These are phyloP conservation scores for Rhynchosporium graminicola DNA, from an alignment of 2,329 filamentous ascomycete species.

Conservation along the genomic window DNA sequence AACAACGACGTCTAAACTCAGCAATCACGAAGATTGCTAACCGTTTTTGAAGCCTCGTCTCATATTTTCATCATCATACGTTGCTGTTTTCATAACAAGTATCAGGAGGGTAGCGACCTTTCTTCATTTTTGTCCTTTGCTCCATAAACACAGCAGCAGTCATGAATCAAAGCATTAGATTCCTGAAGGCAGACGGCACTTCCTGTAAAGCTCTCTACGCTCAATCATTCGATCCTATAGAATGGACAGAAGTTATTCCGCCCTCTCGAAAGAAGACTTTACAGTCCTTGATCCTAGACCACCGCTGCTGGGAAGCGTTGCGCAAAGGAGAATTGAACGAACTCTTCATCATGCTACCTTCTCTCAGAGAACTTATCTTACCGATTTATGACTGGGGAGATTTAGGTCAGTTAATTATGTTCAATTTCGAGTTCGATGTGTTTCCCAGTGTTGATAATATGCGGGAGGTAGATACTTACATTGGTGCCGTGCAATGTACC, in stretches of 20 bases:
- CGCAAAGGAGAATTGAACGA: slow-evolving; percentile 10
- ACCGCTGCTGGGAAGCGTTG: slow-evolving; percentile 11
- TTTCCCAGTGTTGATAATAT: no score
- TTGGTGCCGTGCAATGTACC: slow-evolving; percentile 12
- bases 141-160: not conserved
- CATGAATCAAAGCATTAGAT: slow-evolving; percentile 7
- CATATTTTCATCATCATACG: no score
- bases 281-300: slow-evolving; percentile 5
- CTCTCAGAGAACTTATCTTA: slow-evolving; percentile 7
- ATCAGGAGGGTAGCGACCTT: no score
- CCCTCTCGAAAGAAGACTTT: slow-evolving; percentile 8
- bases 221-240: slow-evolving; percentile 8
- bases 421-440: no score
- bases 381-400: slow-evolving; percentile 14
- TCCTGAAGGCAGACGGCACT: slow-evolving; percentile 14
- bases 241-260: slow-evolving; percentile 11
- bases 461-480: slow-evolving; percentile 3
- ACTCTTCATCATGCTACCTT: not conserved
- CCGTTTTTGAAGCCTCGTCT: no score
- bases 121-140: no score
- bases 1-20: no score
- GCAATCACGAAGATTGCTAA: no score
- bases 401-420: no score
- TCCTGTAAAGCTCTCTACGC: slow-evolving; percentile 1
- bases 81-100: no score